Evolutionary conservation across 73 alveolate genomes (phyloP).

Genomic region (Paramecium sonneborni): DNA sequence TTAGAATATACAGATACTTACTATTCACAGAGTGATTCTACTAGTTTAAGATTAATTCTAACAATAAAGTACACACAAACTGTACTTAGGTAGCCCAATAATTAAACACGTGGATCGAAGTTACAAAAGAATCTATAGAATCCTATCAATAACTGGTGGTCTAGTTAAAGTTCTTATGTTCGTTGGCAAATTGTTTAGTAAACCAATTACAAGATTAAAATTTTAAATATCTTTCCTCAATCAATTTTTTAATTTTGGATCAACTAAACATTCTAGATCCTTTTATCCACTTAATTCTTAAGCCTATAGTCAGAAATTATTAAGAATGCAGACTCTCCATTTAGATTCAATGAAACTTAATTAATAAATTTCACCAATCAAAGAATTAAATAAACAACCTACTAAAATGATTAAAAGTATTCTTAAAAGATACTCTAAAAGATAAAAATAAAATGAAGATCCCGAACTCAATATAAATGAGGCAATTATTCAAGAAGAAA

Average conservation of each 20-base stretch:
- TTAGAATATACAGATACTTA: not conserved
- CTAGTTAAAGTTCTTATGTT: not conserved
- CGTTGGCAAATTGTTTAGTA: not conserved
- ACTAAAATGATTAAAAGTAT: not conserved
- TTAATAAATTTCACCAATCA: not conserved
- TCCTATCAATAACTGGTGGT: not conserved
- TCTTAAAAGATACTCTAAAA: not conserved
- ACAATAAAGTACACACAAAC: not conserved
- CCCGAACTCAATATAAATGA: not conserved
- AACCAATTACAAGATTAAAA: not conserved
- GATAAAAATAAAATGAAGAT: not conserved
- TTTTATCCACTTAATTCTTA: slow-evolving; percentile 1
- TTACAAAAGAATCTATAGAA: not conserved
- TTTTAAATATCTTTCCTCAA: not conserved
- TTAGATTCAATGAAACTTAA: not conserved
- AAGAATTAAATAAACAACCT: not conserved
- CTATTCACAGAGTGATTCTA: not conserved
- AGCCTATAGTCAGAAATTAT: not conserved
- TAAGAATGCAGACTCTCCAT: not conserved
- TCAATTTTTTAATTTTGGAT: not conserved
- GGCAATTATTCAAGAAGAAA: not conserved
- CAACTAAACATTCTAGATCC: not conserved
- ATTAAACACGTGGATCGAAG: not conserved
- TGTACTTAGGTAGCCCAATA: slow-evolving; percentile 11
- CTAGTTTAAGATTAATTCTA: not conserved